Conservation (phyloP, 2,329 filamentous ascomycete species). For the Dactylella cylindrospora region DNA sequence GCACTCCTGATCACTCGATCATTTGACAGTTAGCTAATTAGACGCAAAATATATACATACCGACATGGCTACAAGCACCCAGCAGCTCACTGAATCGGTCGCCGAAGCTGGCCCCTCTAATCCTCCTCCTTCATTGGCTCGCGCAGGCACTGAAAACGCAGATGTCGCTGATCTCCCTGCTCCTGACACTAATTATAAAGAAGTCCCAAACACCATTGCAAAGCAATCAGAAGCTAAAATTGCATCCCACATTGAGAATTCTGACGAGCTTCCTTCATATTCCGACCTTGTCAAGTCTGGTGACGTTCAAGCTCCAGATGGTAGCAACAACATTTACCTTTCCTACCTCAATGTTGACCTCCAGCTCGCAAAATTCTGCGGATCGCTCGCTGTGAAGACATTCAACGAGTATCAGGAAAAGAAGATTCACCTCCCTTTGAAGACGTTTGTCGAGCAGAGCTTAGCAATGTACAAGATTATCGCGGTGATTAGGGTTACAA, state of each 20-base stretch:
- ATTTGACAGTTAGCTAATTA: conserved; percentile 1
- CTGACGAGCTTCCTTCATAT: conserved; percentile 14
- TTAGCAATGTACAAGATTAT: conserved; percentile 11
- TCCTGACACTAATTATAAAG: conserved; percentile 1
- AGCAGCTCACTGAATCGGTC: conserved; percentile 7
- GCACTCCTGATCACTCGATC: too few species aligned
- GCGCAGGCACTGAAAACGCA: too few species aligned
- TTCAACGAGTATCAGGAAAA: conserved; percentile 8
- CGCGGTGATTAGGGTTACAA: conserved; percentile 2
- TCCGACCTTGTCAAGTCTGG: conserved; percentile 14
- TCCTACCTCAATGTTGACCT: conserved; percentile 14
- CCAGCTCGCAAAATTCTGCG: conserved; percentile 15
- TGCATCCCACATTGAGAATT: conserved; percentile 7
- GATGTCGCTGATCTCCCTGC: neutral
- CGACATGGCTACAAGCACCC: conserved; percentile 6
- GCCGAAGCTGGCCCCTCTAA: conserved; percentile 16
- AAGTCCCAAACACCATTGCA: neutral
- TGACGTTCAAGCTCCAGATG: conserved; percentile 11
- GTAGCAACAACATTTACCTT: conserved; percentile 2
- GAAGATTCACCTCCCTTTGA: conserved; percentile 1
- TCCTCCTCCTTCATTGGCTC: neutral
- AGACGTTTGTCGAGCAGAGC: conserved; percentile 4
- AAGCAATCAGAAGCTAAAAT: conserved; percentile 14
- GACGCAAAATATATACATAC: neutral
- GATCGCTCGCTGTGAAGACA: conserved; percentile 9